Conservation (phyloP, 2,329 filamentous ascomycete genomes). For the Cladosporium sp. region DNA sequence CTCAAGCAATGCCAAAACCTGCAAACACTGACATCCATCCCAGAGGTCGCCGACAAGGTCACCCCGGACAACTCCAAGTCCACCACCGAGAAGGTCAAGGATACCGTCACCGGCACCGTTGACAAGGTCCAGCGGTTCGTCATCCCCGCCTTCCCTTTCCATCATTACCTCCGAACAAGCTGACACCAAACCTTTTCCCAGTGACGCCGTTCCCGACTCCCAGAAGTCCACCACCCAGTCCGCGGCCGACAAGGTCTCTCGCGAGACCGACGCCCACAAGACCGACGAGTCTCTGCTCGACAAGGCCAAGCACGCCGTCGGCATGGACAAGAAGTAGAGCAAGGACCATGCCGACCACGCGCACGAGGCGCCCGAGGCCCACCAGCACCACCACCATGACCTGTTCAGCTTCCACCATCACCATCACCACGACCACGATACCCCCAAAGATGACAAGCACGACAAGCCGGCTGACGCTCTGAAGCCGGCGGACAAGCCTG, state of each 20-base stretch:
- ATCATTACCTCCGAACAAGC: background rate
- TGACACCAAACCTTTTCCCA: conserved; percentile 15
- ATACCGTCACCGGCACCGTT: conserved; percentile 48
- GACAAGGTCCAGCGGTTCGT: conserved; percentile 50
- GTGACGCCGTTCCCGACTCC: conserved; percentile 45
- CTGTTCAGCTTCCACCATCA: background rate
- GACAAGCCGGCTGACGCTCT: background rate
- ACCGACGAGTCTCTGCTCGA: conserved; percentile 36
- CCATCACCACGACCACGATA: background rate
- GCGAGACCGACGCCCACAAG: conserved; percentile 36
- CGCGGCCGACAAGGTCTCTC: conserved; percentile 44
- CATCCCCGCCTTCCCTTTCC: background rate
- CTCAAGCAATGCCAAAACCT: background rate
- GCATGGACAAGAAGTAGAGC: conserved; percentile 36
- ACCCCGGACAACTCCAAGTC: conserved; percentile 57
- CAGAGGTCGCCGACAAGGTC: conserved; percentile 51
- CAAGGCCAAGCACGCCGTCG: conserved; percentile 44
- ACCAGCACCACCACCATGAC: conserved; percentile 7
- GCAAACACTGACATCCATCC: conserved; percentile 19
- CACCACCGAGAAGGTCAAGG: conserved; percentile 53
- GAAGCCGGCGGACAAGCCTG: background rate
- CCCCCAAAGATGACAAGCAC: background rate
- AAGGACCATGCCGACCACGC: background rate
- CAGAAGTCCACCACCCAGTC: conserved; percentile 52
- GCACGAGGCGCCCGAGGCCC: background rate